These are phyloP conservation scores for Macrolepiota dolichaula DNA, from an alignment of 768 basidiomycete species.

Conservation along the genomic window DNA sequence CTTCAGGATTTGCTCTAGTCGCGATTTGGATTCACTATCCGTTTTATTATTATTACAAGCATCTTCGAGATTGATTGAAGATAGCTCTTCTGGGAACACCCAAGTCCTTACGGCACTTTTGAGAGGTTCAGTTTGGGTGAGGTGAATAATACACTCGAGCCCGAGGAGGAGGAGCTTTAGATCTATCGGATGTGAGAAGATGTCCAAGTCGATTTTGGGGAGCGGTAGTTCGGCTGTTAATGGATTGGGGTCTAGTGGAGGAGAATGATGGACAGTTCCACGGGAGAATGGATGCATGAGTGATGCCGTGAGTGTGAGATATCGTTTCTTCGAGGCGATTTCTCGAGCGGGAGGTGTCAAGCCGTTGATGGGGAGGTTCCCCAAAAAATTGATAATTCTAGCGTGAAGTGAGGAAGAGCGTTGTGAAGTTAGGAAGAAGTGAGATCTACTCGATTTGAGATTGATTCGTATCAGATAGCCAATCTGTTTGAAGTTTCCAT, in stretches of 20 bases:
- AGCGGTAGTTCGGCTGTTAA: neutral
- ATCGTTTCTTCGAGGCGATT: neutral
- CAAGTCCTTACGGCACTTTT: constrained; percentile 2
- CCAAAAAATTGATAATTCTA: constrained; percentile 4
- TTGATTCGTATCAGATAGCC: neutral
- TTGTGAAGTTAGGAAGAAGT: no score
- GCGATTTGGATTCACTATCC: neutral
- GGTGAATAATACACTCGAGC: constrained; percentile 10
- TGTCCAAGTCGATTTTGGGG: constrained; percentile 9
- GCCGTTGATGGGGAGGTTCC: neutral
- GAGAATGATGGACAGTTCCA: constrained; percentile 27
- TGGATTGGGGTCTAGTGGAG: neutral
- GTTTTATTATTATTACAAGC: constrained; percentile 11
- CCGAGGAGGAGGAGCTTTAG: constrained; percentile 17
- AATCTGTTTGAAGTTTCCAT: neutral
- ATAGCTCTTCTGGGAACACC: neutral
- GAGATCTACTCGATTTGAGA: constrained; percentile 11
- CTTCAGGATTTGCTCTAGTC: neutral
- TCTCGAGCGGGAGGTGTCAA: neutral
- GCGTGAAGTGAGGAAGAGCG: neutral
- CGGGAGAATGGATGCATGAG: constrained; percentile 35
- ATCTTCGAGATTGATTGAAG: constrained; percentile 1
- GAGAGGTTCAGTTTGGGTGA: constrained; percentile 10
- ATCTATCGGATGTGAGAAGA: constrained; percentile 14
- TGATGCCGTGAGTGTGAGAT: constrained; percentile 10